phyloP scores from a whole-genome alignment of 805 yeast genomes.

The Barnettozyma vustinii region DNA sequence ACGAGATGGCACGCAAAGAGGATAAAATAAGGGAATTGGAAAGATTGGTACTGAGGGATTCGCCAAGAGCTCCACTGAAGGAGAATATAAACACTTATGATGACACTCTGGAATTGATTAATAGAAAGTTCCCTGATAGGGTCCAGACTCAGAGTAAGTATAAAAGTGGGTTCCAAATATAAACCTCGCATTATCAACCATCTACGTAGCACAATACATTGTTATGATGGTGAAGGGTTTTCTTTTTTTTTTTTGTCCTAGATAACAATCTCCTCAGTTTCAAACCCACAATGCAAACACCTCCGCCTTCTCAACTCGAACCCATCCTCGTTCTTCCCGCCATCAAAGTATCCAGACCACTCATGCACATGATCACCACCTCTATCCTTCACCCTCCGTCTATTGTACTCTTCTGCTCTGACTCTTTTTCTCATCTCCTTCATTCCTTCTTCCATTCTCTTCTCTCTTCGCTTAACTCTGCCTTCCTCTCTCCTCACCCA shows the following conservation, averaged over 20 bases:
- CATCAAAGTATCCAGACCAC: conserved; percentile 56
- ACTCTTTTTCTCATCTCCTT: conserved; percentile 87
- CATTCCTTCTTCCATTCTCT: conserved; percentile 70
- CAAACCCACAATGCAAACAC: conserved; percentile 79
- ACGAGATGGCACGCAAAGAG: conserved; percentile 25
- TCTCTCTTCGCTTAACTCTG: conserved; percentile 68
- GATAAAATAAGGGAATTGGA: conserved; percentile 28
- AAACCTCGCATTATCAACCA: not conserved
- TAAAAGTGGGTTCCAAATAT: not conserved
- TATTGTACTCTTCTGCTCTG: conserved; percentile 84
- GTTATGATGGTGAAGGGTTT: not conserved
- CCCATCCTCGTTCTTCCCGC: conserved; percentile 38
- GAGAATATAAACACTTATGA: conserved; percentile 2
- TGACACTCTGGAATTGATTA: conserved; percentile 6
- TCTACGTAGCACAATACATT: not conserved
- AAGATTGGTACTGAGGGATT: conserved; percentile 2
- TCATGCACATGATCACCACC: conserved; percentile 65
- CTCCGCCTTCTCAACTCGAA: conserved; percentile 45
- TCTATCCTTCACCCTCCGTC: conserved; percentile 56
- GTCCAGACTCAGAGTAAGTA: not conserved
- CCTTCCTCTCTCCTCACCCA: conserved; percentile 79
- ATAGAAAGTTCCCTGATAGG: conserved; percentile 5
- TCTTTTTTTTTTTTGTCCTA: not conserved
- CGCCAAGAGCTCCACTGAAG: conserved; percentile 1
- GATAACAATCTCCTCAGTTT: conserved; percentile 63